Base-by-base conservation (phyloP, 768 basidiomycete species). In the Phaffia tasmanica region DNA sequence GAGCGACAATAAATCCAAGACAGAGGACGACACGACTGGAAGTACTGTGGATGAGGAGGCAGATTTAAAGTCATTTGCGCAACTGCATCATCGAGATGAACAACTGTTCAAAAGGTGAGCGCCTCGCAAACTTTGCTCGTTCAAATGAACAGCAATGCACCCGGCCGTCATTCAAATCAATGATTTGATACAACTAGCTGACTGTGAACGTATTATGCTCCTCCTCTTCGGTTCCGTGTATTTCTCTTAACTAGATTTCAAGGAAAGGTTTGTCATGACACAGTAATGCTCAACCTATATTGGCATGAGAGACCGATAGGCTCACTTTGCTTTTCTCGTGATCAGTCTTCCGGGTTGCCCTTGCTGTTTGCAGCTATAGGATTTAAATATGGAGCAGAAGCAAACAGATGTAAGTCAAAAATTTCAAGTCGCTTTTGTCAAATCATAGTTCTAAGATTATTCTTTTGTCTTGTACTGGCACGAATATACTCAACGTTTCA, bases 91-190 rank as follows among this genome's bases (percentile, higher is more conserved):
- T 42, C 55, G 62, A 18, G 67, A 68, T 53, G 67, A 68, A 53
- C 67, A 68, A 51, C n/a, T 68, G 21, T 68, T 63, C 62, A 68
- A 68, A 48, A 35, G 67, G 51, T 42, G 35, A 42, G 35, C 35
- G 35, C 35, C 11, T 5, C 35, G 35, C 35, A 42, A 42, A 11
- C 11, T 42, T 11, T 4, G 35, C 11, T 42, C 11, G 35, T 68
- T 68, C 42, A 68, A 62, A 62, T 61, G 15, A 62, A 63, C 11
- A 62, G 62, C 16, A 57, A 56, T 51, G 5, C 7, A n/a, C 18
- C 19, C 19, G 30, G 23, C 50, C 25, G 16, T 49, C n/a, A 23
- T 27, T 14, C 15, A n/a, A 15, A 21, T 30, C 1, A 7, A 16
- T 48, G 32, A 46, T 29, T 51, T 50, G 61, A 47, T 23, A 29